These are phyloP conservation scores for Osmanthus fragrans DNA, from an alignment of 257 asterid species.

Conservation along the genomic window DNA sequence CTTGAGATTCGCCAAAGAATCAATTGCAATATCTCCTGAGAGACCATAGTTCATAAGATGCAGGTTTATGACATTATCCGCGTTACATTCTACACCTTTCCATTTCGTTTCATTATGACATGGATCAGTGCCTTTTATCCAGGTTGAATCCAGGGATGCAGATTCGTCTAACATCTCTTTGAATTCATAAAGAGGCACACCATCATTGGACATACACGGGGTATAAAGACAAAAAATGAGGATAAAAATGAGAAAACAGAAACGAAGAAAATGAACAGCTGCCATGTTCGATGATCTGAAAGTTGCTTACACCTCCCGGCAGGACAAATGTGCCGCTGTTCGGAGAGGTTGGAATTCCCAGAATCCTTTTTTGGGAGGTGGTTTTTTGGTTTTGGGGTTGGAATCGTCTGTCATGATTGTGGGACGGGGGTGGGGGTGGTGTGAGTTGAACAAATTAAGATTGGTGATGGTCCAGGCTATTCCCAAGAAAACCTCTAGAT, in stretches of 20 bases:
- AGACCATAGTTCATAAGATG: constrained; percentile 49
- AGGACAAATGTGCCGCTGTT: constrained; percentile 44
- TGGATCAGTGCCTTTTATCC: constrained; percentile 61
- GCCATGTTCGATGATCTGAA: constrained; percentile 29
- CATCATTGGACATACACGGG: constrained; percentile 41
- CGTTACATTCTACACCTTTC: constrained; percentile 62
- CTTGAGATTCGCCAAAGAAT: constrained; percentile 34
- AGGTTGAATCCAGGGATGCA: constrained; percentile 52
- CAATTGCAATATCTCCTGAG: constrained; percentile 40
- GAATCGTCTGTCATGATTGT: constrained; percentile 52
- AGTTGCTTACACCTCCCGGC: constrained; percentile 28
- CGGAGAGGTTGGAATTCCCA: constrained; percentile 41
- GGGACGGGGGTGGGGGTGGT: constrained; percentile 25
- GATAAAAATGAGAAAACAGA: constrained; percentile 26
- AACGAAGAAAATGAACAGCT: constrained; percentile 41
- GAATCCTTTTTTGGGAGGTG: constrained; percentile 23
- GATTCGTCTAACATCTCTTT: constrained; percentile 50
- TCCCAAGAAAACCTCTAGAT: constrained; percentile 23
- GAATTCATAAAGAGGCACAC: constrained; percentile 54
- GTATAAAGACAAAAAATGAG: constrained; percentile 29
- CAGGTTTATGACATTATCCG: constrained; percentile 38
- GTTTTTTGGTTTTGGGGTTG: constrained; percentile 27
- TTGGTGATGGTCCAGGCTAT: constrained; percentile 31
- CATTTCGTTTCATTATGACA: constrained; percentile 49
- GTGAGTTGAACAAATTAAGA: constrained; percentile 21